Evolutionary conservation across 768 basidiomycete genomes (phyloP), one percentile per base, ranked within the genome.

Genomic region (Dioszegia aurantiaca): DNA sequence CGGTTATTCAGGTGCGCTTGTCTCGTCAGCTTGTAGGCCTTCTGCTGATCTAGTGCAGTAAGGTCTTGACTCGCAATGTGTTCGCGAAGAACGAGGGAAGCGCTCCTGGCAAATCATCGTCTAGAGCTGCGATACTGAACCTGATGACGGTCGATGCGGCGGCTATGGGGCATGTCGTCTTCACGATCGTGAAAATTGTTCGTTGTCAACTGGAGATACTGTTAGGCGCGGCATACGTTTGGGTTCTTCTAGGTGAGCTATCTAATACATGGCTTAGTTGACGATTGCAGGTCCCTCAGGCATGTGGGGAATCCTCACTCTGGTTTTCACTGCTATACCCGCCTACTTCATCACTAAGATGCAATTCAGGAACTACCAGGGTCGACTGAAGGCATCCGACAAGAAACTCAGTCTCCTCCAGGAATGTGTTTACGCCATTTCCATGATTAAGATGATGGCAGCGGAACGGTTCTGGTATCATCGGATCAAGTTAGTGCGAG

Each of bases 371-470:
- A 44, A 70, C 26, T 64, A 59, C 49, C 55, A 63, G 19, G 59
- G 62, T 30, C 43, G 52, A 12, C 37, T 60, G 24, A 46, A 43
- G 17, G 49, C 64, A 40, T 59, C 61, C 28, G 69, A 66, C 30
- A 55, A 65, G 31, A 62, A 61, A 30, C 43, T 64, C 19, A 36
- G 63, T 0, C 41, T 69, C 12, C 61, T 75, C 63, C 60, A 68
- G 31, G 67, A 72, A 51, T 61, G 60, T 0, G 59, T 72, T 8
- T 65, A 69, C 43, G 65, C 68, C 0, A 69, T 72, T 14, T 63
- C 70, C 12, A 65, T 67, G 65, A 67, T 72, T 53, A 72, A 72
- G 59, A 65, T 67, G 59, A 69, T 61, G 61, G 68, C 65, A 2
- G 53, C 62, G 3, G 70, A 72, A 39, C 31, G 45, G 23, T 65